Percentiles rank a stretch among this genome's conserved stretches.
These are phyloP conservation scores for Ophiostoma pallidulum DNA, from an alignment of 2,329 filamentous ascomycete species.

Conservation along the genomic window DNA sequence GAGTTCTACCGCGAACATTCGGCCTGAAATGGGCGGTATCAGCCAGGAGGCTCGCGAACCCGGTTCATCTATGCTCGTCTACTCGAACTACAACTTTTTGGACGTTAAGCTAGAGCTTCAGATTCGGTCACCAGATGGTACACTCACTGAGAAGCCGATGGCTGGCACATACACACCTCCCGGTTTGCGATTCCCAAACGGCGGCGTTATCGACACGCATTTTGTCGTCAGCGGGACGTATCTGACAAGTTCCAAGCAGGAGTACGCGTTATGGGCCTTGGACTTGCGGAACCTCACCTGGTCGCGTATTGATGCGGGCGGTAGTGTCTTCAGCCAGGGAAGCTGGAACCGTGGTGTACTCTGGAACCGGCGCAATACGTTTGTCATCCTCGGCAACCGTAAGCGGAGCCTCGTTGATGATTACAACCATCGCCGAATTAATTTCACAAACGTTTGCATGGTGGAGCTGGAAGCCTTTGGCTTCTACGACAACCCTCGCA, in stretches of 20 bases:
- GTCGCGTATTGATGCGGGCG: conserved; percentile 92
- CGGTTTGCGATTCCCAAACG: conserved; percentile 89
- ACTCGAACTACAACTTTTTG: conserved; percentile 98
- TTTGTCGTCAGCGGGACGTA: conserved; percentile 98
- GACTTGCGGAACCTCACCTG: conserved; percentile 82
- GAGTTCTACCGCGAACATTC: conserved; percentile 26
- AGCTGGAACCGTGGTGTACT: conserved; percentile 95
- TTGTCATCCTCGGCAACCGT: conserved; percentile 89
- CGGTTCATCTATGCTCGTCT: conserved; percentile 79
- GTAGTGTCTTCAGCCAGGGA: conserved; percentile 87
- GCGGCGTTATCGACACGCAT: conserved; percentile 87
- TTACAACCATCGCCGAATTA: conserved; percentile 95
- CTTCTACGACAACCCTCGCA: conserved; percentile 89
- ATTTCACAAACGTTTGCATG: conserved; percentile 94
- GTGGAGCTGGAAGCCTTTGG: conserved; percentile 96
- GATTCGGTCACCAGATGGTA: conserved; percentile 74
- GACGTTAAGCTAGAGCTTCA: conserved; percentile 95
- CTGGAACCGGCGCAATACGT: conserved; percentile 88
- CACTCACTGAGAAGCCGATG: conserved; percentile 81
- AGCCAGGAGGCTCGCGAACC: conserved; percentile 47
- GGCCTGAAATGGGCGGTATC: conserved; percentile 35
- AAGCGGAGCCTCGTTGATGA: conserved; percentile 92
- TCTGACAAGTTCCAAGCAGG: conserved; percentile 93
- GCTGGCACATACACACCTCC: conserved; percentile 77
- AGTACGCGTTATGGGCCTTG: conserved; percentile 93